Evolutionary conservation across 2,329 filamentous ascomycete genomes (phyloP).

Genomic region (Pseudogymnoascus destructans): DNA sequence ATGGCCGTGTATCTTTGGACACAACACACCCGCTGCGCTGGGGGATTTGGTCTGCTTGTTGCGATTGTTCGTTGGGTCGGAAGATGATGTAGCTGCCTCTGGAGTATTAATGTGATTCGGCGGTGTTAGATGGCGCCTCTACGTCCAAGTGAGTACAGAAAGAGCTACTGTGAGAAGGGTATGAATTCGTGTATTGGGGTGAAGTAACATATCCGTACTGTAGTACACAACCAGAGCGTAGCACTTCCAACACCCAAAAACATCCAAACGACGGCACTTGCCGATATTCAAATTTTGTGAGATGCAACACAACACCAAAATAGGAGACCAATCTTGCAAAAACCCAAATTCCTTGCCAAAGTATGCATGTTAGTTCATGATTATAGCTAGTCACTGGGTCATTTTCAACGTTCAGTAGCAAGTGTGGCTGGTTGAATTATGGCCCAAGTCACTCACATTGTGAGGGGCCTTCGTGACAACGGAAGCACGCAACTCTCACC

Average conservation of each 20-base stretch:
- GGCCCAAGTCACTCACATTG: not conserved
- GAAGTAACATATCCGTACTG: conserved; percentile 1
- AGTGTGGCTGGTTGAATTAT: not conserved
- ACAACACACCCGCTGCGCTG: not conserved
- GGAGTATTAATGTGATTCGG: not conserved
- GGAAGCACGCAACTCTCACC: conserved; percentile 35
- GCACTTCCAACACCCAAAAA: conserved; percentile 8
- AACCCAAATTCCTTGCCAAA: not conserved
- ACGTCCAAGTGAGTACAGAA: not conserved
- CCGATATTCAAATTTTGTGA: conserved; percentile 55
- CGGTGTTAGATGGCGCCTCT: not conserved
- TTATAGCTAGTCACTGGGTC: not conserved
- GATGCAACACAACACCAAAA: conserved; percentile 54
- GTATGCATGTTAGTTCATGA: not conserved
- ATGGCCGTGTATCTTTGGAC: not conserved
- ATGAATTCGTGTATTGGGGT: conserved; percentile 5
- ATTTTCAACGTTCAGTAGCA: not conserved
- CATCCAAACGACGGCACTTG: conserved; percentile 10
- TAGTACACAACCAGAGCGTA: not conserved
- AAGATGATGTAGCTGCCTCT: not conserved
- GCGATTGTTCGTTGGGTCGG: not conserved
- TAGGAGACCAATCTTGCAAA: not conserved
- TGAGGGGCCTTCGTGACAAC: too few species aligned
- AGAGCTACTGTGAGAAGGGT: conserved; percentile 2
- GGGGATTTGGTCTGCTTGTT: not conserved